Conservation (phyloP, 148 eudicot species). For the Arctostaphylos glauca region DNA sequence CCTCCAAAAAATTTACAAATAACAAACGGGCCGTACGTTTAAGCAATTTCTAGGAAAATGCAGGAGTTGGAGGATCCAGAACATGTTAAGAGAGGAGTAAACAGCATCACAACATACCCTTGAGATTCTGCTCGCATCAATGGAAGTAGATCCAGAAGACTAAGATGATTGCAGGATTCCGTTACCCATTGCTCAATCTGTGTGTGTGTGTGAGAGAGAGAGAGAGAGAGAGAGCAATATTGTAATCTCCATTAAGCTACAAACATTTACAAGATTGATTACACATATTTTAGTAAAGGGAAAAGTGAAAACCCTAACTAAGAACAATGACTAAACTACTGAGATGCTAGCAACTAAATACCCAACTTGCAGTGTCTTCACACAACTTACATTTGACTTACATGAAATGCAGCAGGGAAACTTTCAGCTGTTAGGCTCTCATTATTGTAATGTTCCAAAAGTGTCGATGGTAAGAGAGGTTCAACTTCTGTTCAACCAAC, state of each 20-base stretch:
- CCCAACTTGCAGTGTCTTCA: slow-evolving; percentile 11
- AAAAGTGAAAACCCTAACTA: background rate
- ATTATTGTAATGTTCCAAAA: slow-evolving; percentile 17
- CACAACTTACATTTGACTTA: slow-evolving; percentile 30
- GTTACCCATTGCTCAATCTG: background rate
- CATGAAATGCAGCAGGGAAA: slow-evolving; percentile 15
- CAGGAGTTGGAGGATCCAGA: no score
- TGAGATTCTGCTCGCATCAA: no score
- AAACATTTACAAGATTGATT: background rate
- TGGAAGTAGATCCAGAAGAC: no score
- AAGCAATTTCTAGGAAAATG: no score
- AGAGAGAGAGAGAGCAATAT: background rate
- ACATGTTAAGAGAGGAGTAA: no score
- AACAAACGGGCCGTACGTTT: no score
- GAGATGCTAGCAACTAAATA: background rate
- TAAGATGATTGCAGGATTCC: no score
- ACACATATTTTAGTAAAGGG: background rate
- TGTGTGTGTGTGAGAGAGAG: background rate
- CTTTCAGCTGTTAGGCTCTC: slow-evolving; percentile 19
- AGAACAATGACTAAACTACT: background rate
- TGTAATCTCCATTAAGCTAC: background rate
- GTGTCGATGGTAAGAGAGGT: slow-evolving; percentile 37
- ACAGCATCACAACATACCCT: no score
- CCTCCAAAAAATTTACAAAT: no score
- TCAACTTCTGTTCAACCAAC: slow-evolving; percentile 90